A percentile compares a stretch with the other conserved stretches of the same genome.
Conservation (phyloP, 2,329 filamentous ascomycete genomes). For the Nemania sp. region DNA sequence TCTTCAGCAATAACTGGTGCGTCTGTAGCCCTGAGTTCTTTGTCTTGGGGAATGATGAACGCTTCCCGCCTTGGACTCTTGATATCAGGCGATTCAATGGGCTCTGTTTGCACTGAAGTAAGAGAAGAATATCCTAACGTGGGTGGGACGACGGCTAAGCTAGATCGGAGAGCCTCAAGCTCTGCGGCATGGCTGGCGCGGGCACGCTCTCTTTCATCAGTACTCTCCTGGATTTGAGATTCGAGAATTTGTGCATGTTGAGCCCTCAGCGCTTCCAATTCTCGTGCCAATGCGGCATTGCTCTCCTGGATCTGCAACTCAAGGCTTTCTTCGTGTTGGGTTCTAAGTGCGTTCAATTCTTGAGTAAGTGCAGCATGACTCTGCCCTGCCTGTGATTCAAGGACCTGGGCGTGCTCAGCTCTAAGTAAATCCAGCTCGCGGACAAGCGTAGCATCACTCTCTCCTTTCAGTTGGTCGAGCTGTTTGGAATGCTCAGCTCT, state of each 20-base stretch:
- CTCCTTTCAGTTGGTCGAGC: slow-evolving; percentile 7
- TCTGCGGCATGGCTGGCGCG: slow-evolving; percentile 35
- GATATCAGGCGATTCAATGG: slow-evolving; percentile 42
- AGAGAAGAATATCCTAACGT: slow-evolving; percentile 49
- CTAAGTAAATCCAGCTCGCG: slow-evolving; percentile 30
- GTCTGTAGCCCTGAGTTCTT: slow-evolving; percentile 41
- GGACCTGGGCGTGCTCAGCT: slow-evolving; percentile 28
- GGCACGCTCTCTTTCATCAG: slow-evolving; percentile 35
- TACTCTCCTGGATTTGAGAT: slow-evolving; percentile 28
- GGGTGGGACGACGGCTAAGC: slow-evolving; percentile 33
- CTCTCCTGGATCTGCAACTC: slow-evolving; percentile 30
- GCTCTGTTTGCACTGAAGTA: slow-evolving; percentile 51
- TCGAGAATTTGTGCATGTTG: slow-evolving; percentile 32
- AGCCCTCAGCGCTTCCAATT: slow-evolving; percentile 27
- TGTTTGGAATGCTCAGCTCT: slow-evolving; percentile 10
- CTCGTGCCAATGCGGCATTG: slow-evolving; percentile 27
- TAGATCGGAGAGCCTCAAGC: slow-evolving; percentile 37
- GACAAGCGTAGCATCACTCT: slow-evolving; percentile 13
- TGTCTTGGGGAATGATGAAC: slow-evolving; percentile 58
- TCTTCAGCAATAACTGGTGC: slow-evolving; percentile 65
- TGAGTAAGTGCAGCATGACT: slow-evolving; percentile 29
- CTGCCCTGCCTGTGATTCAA: slow-evolving; percentile 31
- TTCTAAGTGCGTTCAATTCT: slow-evolving; percentile 31
- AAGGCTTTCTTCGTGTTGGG: slow-evolving; percentile 30
- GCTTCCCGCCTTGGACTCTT: slow-evolving; percentile 58